These are phyloP conservation scores for Wickerhamomyces strasburgensis DNA, from an alignment of 805 yeast genomes.

Conservation along the genomic window DNA sequence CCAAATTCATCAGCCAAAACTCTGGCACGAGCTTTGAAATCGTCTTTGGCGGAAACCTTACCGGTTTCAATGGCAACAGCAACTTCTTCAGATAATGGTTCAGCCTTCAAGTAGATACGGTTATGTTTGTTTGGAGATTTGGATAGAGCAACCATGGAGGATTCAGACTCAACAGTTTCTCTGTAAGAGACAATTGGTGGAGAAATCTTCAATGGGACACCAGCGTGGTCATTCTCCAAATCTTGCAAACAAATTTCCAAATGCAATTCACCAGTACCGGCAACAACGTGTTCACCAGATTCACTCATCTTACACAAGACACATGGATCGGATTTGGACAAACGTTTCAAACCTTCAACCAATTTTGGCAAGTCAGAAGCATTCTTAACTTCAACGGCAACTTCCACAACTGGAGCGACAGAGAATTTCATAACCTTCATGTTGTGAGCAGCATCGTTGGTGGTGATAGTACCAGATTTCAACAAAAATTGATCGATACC, in stretches of 20 bases:
- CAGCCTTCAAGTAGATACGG: conserved; percentile 98
- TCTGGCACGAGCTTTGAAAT: conserved; percentile 99
- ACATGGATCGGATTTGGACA: conserved; percentile 99
- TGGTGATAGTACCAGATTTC: conserved; percentile 98
- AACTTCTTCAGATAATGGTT: conserved; percentile 92
- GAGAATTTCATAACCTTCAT: conserved; percentile 99
- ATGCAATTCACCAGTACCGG: conserved; percentile 99
- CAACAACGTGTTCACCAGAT: conserved; percentile 99
- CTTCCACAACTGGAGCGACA: conserved; percentile 99
- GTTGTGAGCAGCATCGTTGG: conserved; percentile 96
- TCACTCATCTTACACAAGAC: conserved; percentile 81
- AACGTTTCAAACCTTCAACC: conserved; percentile 99
- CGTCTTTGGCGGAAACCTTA: conserved; percentile 90
- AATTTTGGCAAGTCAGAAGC: conserved; percentile 99
- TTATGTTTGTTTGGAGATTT: conserved; percentile 99
- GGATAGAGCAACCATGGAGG: conserved; percentile 93
- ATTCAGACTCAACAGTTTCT: conserved; percentile 94
- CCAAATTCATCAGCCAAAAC: conserved; percentile 97
- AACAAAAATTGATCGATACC: conserved; percentile 99
- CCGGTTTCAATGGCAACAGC: conserved; percentile 90
- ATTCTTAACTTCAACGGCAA: conserved; percentile 99
- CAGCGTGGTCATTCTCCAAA: conserved; percentile 98
- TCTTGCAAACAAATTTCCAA: conserved; percentile 96
- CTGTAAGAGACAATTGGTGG: conserved; percentile 98
- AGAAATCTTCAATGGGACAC: conserved; percentile 95